phyloP scores from a whole-genome alignment of 768 basidiomycete genomes.

The Rhodotorula kratochvilovae region DNA sequence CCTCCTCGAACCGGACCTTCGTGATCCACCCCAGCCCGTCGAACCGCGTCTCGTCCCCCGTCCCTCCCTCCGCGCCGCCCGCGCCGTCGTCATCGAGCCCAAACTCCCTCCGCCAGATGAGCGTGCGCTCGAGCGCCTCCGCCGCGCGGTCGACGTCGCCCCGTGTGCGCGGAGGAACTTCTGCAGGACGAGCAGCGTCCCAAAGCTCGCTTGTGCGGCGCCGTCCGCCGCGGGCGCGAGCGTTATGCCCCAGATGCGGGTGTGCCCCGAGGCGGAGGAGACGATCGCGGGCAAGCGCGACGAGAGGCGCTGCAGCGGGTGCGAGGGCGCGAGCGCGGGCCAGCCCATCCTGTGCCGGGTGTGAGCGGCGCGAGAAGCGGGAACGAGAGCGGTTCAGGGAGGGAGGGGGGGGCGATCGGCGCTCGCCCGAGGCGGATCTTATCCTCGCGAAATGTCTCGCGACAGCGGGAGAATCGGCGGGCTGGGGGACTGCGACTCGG shows the following conservation, averaged over 20 bases:
- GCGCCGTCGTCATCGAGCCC: conserved; percentile 4
- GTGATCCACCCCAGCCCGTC: conserved; percentile 34
- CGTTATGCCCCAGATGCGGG: conserved; percentile 27
- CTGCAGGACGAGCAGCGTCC: conserved; percentile 30
- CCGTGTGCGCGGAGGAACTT: conserved; percentile 31
- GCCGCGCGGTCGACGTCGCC: conserved; percentile 28
- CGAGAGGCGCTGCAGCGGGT: conserved; percentile 12
- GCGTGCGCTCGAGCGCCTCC: conserved; percentile 15
- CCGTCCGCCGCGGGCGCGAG: not conserved
- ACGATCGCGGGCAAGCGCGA: conserved; percentile 4
- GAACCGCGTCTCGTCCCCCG: not conserved
- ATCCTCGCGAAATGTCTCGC: no score
- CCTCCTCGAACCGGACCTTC: conserved; percentile 1
- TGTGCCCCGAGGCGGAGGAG: conserved; percentile 10
- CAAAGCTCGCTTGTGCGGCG: not conserved
- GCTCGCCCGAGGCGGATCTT: no score
- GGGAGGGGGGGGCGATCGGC: not conserved
- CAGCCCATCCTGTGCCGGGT: not conserved
- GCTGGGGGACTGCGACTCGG: no score
- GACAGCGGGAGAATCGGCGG: no score
- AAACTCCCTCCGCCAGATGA: conserved; percentile 38
- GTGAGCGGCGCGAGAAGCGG: no score
- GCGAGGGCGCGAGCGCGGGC: conserved; percentile 14
- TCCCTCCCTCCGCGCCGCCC: not conserved
- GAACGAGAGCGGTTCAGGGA: not conserved